phyloP scores from a whole-genome alignment of 768 basidiomycete genomes.

The Astraeus odoratus region DNA sequence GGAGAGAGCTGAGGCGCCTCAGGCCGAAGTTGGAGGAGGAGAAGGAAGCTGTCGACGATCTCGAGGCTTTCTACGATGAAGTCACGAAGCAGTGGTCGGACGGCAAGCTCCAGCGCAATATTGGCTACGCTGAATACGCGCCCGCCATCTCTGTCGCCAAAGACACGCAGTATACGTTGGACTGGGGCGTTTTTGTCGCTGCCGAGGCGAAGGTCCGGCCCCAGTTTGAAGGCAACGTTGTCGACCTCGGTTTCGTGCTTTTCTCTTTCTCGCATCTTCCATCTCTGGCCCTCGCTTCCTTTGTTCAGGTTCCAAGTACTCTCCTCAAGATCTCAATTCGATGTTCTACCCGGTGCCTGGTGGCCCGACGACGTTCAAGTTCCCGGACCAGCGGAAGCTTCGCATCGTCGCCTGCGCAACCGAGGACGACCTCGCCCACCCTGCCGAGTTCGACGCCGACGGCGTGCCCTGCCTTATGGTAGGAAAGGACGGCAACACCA shows the following conservation, averaged over 20 bases:
- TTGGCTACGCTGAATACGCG: conserved; percentile 19
- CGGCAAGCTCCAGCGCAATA: conserved; percentile 12
- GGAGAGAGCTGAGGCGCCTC: not conserved
- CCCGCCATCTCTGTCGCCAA: conserved; percentile 21
- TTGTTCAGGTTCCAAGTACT: conserved; percentile 6
- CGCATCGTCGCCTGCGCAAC: too few species aligned
- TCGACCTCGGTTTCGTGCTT: conserved; percentile 24
- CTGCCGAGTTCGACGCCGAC: too few species aligned
- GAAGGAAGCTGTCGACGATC: conserved; percentile 9
- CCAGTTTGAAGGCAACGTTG: conserved; percentile 23
- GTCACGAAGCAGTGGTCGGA: conserved; percentile 3
- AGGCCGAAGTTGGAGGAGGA: conserved; percentile 1
- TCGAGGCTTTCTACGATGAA: conserved; percentile 8
- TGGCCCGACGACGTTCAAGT: too few species aligned
- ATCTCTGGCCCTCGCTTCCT: conserved; percentile 12
- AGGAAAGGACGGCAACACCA: conserved; percentile 30
- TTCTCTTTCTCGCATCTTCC: conserved; percentile 8
- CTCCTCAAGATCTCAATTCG: too few species aligned
- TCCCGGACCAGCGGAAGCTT: too few species aligned
- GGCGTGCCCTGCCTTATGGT: conserved; percentile 19
- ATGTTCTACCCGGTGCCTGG: too few species aligned
- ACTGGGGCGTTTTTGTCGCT: conserved; percentile 16
- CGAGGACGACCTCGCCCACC: too few species aligned
- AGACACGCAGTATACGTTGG: conserved; percentile 16
- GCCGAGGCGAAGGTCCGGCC: conserved; percentile 18